These are phyloP conservation scores for Orychophragmus violaceus DNA, from an alignment of 345 rosid genomes.

Conservation along the genomic window DNA sequence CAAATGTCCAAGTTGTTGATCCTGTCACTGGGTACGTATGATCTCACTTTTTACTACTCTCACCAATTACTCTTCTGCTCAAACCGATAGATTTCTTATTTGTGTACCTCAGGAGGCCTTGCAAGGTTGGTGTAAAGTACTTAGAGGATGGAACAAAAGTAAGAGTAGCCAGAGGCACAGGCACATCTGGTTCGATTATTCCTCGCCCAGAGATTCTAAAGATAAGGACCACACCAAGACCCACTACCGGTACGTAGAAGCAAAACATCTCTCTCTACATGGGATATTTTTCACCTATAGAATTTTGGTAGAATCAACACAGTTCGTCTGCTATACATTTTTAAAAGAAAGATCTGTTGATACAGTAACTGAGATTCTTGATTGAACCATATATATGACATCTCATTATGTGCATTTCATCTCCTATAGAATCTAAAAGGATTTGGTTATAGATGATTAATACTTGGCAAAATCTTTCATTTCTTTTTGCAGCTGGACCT, in stretches of 20 bases:
- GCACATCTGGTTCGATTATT: constrained; percentile 81
- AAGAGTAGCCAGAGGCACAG: constrained; percentile 82
- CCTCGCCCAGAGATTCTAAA: constrained; percentile 94
- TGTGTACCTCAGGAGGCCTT: constrained; percentile 56
- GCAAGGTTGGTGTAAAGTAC: constrained; percentile 75
- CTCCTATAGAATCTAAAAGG: background rate
- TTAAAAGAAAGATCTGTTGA: background rate
- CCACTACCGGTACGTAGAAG: constrained; percentile 51
- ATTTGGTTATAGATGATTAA: background rate
- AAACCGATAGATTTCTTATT: background rate
- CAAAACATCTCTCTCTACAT: background rate
- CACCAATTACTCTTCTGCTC: background rate
- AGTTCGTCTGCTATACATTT: background rate
- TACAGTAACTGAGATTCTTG: background rate
- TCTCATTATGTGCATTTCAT: background rate
- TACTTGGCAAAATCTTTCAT: background rate
- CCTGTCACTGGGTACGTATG: constrained; percentile 74
- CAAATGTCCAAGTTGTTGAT: constrained; percentile 92
- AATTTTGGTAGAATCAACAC: background rate
- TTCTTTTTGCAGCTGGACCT: constrained; percentile 62
- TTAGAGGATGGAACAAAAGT: constrained; percentile 98
- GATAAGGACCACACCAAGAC: constrained; percentile 85
- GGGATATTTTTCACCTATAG: background rate
- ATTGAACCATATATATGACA: background rate
- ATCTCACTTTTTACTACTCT: background rate